Evolutionary conservation across 164 flowering plant genomes (phyloP).

Genomic region (Aristolochia fimbriata): DNA sequence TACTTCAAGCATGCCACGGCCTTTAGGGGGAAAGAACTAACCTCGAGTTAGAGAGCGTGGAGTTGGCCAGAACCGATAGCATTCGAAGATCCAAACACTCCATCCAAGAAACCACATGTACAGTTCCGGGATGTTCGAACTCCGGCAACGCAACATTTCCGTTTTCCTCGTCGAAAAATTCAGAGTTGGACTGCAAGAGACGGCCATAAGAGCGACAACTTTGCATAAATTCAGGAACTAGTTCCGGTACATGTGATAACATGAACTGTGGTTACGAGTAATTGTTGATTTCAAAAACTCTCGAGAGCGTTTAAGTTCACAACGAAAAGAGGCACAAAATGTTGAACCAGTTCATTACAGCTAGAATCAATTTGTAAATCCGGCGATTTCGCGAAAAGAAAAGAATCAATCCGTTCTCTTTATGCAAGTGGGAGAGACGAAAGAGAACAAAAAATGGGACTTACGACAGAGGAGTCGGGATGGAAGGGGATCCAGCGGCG

Average conservation of each 20-base stretch:
- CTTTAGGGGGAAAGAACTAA: slow-evolving; percentile 1
- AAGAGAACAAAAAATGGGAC: background rate
- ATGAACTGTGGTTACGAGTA: background rate
- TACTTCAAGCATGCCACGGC: background rate
- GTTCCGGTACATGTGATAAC: background rate
- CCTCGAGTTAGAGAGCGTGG: slow-evolving; percentile 28
- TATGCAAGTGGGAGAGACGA: background rate
- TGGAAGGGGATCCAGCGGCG: slow-evolving; percentile 24
- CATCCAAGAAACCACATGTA: slow-evolving; percentile 32
- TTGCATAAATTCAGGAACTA: background rate
- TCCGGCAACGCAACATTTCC: background rate
- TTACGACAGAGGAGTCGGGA: slow-evolving; percentile 3
- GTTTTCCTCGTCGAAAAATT: background rate
- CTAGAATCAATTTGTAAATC: background rate
- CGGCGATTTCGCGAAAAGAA: background rate
- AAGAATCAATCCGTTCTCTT: background rate
- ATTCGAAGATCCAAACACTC: slow-evolving; percentile 26
- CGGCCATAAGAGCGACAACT: background rate
- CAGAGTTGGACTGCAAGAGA: slow-evolving; percentile 2
- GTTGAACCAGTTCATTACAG: too few species aligned
- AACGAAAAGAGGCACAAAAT: background rate
- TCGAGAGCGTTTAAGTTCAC: background rate
- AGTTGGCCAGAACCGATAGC: slow-evolving; percentile 26
- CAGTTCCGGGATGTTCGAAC: slow-evolving; percentile 7
- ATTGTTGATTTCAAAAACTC: too few species aligned